Percentiles rank a stretch among this genome's conserved stretches.
Evolutionary conservation across 768 basidiomycete genomes (phyloP).

Genomic region (Xanthoconium stramineum): DNA sequence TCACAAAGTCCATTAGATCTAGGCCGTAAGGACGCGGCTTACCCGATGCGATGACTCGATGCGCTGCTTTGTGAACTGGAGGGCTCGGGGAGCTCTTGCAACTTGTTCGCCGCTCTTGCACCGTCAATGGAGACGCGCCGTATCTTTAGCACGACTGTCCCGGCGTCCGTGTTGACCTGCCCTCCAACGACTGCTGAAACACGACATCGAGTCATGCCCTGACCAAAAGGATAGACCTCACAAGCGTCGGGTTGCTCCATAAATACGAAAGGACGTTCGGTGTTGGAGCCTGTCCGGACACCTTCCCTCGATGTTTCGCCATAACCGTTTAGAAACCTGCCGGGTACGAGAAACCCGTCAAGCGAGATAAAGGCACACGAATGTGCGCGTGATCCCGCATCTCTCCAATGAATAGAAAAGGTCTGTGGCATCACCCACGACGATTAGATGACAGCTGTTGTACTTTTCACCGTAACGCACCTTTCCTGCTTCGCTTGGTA

Average conservation of each 20-base stretch:
- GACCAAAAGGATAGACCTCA: constrained; percentile 19
- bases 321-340: constrained; percentile 55
- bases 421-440: constrained; percentile 32
- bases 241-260: constrained; percentile 39
- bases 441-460: constrained; percentile 1
- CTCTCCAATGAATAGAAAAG: constrained; percentile 65
- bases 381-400: constrained; percentile 50
- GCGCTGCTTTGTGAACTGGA: constrained; percentile 34
- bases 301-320: constrained; percentile 55
- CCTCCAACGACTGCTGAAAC: constrained; percentile 8
- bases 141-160: constrained; percentile 55
- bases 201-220: background rate
- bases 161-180: constrained; percentile 37
- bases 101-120: constrained; percentile 40
- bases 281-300: constrained; percentile 45
- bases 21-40: constrained; percentile 2
- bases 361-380: constrained; percentile 62
- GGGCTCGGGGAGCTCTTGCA: constrained; percentile 38
- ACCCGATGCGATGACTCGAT: constrained; percentile 51
- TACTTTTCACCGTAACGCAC: constrained; percentile 28
- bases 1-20: background rate
- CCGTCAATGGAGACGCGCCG: constrained; percentile 29
- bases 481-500: constrained; percentile 59
- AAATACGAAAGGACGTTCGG: constrained; percentile 64
- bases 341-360: constrained; percentile 62